Evolutionary conservation across 768 basidiomycete genomes (phyloP).

Genomic region (Auricularia auricula-judae): DNA sequence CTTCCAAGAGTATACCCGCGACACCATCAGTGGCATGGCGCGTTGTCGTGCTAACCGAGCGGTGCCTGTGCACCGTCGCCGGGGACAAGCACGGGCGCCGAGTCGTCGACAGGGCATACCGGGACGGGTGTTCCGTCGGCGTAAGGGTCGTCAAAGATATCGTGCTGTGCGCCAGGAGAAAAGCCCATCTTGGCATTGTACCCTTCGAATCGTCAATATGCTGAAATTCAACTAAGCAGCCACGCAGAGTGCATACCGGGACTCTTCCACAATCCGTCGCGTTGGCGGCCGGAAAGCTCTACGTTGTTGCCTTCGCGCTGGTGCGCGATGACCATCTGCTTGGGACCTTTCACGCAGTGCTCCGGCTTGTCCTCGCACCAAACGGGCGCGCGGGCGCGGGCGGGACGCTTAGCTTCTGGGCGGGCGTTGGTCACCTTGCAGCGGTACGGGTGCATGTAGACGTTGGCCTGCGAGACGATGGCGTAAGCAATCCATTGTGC

Average conservation of each 20-base stretch:
- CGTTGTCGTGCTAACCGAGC: too few relatives aligned
- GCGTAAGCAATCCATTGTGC: not conserved
- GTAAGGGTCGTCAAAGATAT: conserved; percentile 2
- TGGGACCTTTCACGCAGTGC: conserved; percentile 3
- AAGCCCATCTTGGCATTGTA: not conserved
- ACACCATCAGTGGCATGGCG: too few relatives aligned
- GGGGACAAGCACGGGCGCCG: too few relatives aligned
- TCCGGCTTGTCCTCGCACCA: conserved; percentile 6
- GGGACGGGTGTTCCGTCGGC: not conserved
- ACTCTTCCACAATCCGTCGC: conserved; percentile 4
- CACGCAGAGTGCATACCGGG: not conserved
- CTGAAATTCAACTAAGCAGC: not conserved
- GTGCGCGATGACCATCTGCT: conserved; percentile 9
- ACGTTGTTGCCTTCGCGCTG: conserved; percentile 8
- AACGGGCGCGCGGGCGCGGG: conserved; percentile 4
- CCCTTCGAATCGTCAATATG: not conserved
- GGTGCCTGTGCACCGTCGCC: too few relatives aligned
- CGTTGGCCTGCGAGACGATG: conserved; percentile 5
- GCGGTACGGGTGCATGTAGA: conserved; percentile 8
- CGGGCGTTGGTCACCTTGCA: conserved; percentile 4
- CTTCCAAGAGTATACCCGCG: too few relatives aligned
- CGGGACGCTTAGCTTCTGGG: not conserved
- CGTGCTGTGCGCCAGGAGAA: not conserved
- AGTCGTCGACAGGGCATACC: not conserved
- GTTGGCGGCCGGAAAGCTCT: not conserved